Conservation (phyloP, 2,329 filamentous ascomycete species). For the Colletotrichum zoysiae region DNA sequence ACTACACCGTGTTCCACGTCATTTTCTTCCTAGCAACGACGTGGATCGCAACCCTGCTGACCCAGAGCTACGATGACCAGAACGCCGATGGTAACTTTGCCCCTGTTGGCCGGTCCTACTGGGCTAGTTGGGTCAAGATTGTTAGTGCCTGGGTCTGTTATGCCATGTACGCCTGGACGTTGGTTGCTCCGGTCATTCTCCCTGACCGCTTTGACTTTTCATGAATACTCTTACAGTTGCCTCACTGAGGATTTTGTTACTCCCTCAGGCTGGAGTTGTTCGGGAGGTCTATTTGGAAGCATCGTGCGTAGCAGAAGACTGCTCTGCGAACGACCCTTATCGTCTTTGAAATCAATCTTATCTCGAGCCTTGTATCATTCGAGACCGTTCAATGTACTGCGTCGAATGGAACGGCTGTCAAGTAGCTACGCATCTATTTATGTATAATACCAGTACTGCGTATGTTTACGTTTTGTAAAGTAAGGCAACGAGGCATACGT, state of each 20-base stretch:
- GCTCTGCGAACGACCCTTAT: too few species aligned
- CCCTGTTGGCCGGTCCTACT: constrained; percentile 93
- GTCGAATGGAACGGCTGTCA: neutral
- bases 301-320: neutral
- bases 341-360: neutral
- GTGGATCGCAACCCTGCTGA: constrained; percentile 92
- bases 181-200: constrained; percentile 86
- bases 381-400: neutral
- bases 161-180: constrained; percentile 90
- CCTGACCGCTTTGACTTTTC: constrained; percentile 85
- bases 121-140: constrained; percentile 99
- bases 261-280: neutral
- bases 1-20: constrained; percentile 94
- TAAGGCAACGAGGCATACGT: neutral
- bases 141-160: constrained; percentile 98
- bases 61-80: constrained; percentile 77
- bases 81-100: constrained; percentile 80
- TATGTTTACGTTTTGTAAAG: neutral
- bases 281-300: neutral
- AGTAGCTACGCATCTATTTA: neutral
- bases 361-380: neutral
- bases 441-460: neutral
- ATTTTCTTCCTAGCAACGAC: constrained; percentile 97
- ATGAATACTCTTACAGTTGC: constrained; percentile 41
- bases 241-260: neutral